Evolutionary conservation across 208 protist genomes (phyloP), one percentile per base, ranked within the genome.

Genomic region (Leishmania mexicana): DNA sequence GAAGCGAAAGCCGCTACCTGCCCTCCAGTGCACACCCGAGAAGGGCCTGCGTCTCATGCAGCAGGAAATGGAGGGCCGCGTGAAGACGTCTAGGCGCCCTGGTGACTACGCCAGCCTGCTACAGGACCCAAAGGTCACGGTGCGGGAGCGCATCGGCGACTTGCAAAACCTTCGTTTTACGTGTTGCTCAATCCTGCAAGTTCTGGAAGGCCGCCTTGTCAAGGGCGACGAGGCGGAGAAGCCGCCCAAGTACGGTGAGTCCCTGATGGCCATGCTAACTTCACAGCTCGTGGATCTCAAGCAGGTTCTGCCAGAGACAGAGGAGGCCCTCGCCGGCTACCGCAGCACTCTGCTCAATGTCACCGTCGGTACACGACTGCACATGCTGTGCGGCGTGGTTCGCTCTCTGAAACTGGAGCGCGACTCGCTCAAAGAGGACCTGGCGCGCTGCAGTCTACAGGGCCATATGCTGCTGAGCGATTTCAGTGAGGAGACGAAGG

Each of bases 1-100:
- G 45, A 95, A 93, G 77, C 88, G 83, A 62, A 93, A 95, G 81
- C 90, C 90, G 0, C 57, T 90, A 21, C 78, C 89, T 1, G 84
- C 85, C 35, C 57, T 85, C 17, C 73, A 87, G 40, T 49, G 81
- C 62, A 81, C 75, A 31, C 65, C 70, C 6, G 80, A 72, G 54
- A 68, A 83, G 7, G 76, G 82, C 0, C 58, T 83, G 78, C 75
- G 54, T 7, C 84, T 89, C 24, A 76, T 83, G 74, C 83, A 85
- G 73, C 80, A 83, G 45, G 70, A 87, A 31, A 82, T 78, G 11
- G 75, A 81, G 49, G 51, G 77, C 11, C n/a, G 10, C 1, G 81
- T 76, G 53, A 73, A 74, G 76, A 7, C 65, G 42, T 71, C 35
- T 38, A 35, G 24, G 40, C 28, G 31, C 76, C 42, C 35, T 45